Base-by-base conservation (phyloP, 495 filamentous ascomycete genomes). In the Neurospora discreta region DNA sequence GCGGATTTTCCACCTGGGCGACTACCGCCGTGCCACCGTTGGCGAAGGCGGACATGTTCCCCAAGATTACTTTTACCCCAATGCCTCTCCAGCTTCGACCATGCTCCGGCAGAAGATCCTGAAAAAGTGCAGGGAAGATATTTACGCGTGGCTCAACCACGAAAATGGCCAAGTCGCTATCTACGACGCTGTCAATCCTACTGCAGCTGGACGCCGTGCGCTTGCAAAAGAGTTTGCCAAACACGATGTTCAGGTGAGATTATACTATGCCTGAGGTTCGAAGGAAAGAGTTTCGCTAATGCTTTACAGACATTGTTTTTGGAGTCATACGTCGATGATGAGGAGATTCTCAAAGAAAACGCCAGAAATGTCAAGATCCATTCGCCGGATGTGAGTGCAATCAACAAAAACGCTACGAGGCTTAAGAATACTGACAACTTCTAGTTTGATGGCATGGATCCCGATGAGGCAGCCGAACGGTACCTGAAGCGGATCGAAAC, bases 101-200 rank as follows among this genome's bases (percentile, higher is more conserved):
- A 88, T 97, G 74, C 85, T 98, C 20, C 90, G 96, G 65, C 93
- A 98, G 80, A 97, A 97, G 83, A 98, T 99, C 68, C 87, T 98
- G 9, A 97, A 97, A 83, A 95, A 95, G 80, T 99, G 96, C 76
- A 89, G 95, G 68, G 94, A 98, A 79, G 96, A 99, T 76, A 96
- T 99, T 41, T 97, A 97, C 72, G 90, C 91, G 71, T 99, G 97
- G 83, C 84, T 99, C 43, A 94, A 97, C 74, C 90, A 97, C 74
- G 96, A 98, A 77, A 98, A 98, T 76, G 96, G 96, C 15, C 96
- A 99, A 76, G 93, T 99, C 69, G 96, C 96, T 46, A 98, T 99
- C 69, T 99, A 98, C 77, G 96, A 99, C 84, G 95, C 96, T 36
- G 96, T 99, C n/a, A 98, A 98, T 77, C 93, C 94, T 13, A 87